Evolutionary conservation across 208 protist genomes (phyloP).

Genomic region (Wallacemonas rigidus): DNA sequence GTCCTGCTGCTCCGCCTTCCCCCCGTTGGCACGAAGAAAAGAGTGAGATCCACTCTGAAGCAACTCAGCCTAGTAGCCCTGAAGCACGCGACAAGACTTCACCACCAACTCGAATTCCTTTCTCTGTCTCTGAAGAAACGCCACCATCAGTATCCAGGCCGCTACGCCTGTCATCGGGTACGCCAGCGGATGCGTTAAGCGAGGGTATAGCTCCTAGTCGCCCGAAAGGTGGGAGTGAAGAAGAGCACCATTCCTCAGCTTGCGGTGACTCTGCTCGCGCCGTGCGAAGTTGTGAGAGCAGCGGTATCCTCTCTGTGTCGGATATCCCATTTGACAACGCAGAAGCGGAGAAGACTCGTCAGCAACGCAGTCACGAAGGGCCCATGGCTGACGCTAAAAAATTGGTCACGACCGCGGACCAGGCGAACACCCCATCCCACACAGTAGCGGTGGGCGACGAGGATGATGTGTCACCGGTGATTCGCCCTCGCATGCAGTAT

Average conservation of each 20-base stretch:
- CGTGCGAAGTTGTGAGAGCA: neutral
- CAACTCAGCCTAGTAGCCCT: neutral
- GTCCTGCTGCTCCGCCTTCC: neutral
- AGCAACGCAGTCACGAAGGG: slow-evolving; percentile 2
- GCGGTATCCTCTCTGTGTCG: slow-evolving; percentile 21
- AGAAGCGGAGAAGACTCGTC: slow-evolving; percentile 4
- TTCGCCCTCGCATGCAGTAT: slow-evolving; percentile 2
- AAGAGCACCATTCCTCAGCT: neutral
- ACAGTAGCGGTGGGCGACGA: neutral
- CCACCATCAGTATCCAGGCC: slow-evolving; percentile 37
- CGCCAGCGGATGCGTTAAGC: neutral
- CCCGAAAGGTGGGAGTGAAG: neutral
- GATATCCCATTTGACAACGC: slow-evolving; percentile 29
- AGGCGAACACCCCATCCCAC: neutral
- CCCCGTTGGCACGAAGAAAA: neutral
- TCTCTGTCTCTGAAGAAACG: slow-evolving; percentile 8
- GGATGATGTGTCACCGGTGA: slow-evolving; percentile 18
- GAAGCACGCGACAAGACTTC: neutral
- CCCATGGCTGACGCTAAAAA: neutral
- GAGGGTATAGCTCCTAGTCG: neutral
- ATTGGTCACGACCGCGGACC: neutral
- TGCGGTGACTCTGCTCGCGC: too few species aligned
- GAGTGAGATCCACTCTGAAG: neutral
- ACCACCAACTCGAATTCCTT: slow-evolving; percentile 16
- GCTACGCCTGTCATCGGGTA: slow-evolving; percentile 34